Conservation (phyloP, 495 filamentous ascomycete genomes). For the Geopyxis carbonaria region DNA sequence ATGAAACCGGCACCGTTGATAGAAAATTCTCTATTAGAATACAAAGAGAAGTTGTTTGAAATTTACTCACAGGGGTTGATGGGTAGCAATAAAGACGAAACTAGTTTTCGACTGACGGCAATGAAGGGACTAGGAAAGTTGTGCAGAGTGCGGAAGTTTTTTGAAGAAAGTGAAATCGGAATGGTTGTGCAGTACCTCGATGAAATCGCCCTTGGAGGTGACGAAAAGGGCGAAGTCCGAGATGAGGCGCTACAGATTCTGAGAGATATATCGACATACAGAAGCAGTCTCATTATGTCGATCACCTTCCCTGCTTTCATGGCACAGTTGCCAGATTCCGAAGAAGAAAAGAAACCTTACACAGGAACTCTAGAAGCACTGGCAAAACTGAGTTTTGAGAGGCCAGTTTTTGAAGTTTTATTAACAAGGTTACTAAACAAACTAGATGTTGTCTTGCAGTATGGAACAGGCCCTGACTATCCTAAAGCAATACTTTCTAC, state of each 20-base stretch:
- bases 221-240: constrained; percentile 38
- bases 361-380: constrained; percentile 46
- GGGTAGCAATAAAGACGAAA: constrained; percentile 44
- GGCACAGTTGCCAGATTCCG: constrained; percentile 47
- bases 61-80: constrained; percentile 44
- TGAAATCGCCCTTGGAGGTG: constrained; percentile 45
- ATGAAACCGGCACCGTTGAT: constrained; percentile 20
- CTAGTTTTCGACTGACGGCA: constrained; percentile 45
- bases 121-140: constrained; percentile 43
- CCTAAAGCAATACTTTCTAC: constrained; percentile 45
- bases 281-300: constrained; percentile 49
- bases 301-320: constrained; percentile 59
- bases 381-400: constrained; percentile 48
- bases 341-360: constrained; percentile 31
- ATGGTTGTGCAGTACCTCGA: constrained; percentile 48
- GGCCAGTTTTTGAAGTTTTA: constrained; percentile 50
- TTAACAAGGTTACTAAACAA: constrained; percentile 51
- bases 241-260: constrained; percentile 47
- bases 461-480: constrained; percentile 30
- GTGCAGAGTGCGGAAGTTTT: constrained; percentile 37
- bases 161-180: constrained; percentile 46
- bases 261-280: constrained; percentile 46
- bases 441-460: constrained; percentile 40
- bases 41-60: constrained; percentile 44
- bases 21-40: constrained; percentile 39